A percentile compares a stretch with the other conserved stretches of the same genome.
Conservation (phyloP, 2,329 filamentous ascomycete genomes). For the Fusarium sp. region DNA sequence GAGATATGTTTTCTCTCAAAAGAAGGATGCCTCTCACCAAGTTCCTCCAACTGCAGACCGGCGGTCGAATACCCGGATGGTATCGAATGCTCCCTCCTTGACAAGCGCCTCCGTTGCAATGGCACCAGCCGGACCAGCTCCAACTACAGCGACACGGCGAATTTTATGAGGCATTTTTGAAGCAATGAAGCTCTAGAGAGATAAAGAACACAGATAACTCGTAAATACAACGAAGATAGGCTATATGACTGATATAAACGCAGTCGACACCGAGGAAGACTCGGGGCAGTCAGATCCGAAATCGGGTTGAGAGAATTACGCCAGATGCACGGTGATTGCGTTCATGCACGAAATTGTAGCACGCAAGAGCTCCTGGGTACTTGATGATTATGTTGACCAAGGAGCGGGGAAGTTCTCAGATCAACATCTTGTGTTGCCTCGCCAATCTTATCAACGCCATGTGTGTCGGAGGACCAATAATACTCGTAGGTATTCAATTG, state of each 20-base stretch:
- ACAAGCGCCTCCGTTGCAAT: conserved; percentile 27
- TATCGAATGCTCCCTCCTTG: conserved; percentile 23
- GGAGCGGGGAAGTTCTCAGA: background rate
- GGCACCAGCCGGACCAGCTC: conserved; percentile 25
- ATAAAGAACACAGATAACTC: accelerated
- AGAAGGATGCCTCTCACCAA: background rate
- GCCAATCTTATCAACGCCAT: background rate
- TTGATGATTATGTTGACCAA: background rate
- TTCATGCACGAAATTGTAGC: background rate
- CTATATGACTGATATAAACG: background rate
- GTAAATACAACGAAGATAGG: background rate
- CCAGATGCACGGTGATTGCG: background rate
- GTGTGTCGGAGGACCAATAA: background rate
- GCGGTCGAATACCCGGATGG: conserved; percentile 24
- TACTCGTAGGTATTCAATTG: background rate
- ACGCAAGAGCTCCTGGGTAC: background rate
- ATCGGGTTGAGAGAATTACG: background rate
- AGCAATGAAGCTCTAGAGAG: accelerated
- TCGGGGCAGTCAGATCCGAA: background rate
- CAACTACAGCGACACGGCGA: conserved; percentile 16
- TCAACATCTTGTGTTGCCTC: background rate
- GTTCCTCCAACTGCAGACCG: conserved; percentile 7
- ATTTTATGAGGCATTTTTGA: background rate
- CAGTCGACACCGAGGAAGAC: background rate
- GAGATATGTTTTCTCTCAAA: background rate